phyloP scores from a whole-genome alignment of 2,329 filamentous ascomycete genomes.

The Cladosporium sp. region DNA sequence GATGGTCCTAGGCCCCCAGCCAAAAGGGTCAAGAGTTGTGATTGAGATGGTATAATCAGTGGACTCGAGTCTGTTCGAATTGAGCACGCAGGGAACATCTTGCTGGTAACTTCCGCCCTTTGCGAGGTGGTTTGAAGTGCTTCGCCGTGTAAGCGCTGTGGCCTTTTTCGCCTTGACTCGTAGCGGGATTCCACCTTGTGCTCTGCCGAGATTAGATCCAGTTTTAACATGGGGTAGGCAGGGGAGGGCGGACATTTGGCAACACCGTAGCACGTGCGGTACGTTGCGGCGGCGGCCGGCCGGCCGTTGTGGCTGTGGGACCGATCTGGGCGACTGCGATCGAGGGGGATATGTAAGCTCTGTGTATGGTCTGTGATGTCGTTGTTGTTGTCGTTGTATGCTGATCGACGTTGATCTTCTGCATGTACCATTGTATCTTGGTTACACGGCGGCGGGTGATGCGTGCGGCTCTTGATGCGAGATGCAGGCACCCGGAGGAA shows the following conservation, averaged over 20 bases:
- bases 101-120: neutral
- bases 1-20: neutral
- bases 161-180: neutral
- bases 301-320: neutral
- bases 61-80: neutral
- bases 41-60: neutral
- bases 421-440: neutral
- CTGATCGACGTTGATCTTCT: neutral
- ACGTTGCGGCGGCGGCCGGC: neutral
- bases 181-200: neutral
- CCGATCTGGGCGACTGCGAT: neutral
- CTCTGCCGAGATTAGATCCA: neutral
- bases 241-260: neutral
- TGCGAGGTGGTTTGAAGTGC: neutral
- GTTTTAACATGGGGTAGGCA: neutral
- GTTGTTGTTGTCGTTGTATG: neutral
- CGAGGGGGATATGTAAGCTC: neutral
- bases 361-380: neutral
- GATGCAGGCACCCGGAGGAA: neutral
- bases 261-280: neutral
- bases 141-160: neutral
- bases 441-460: neutral
- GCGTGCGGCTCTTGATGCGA: neutral
- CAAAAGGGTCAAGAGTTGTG: neutral
- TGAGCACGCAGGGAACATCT: neutral